Conservation (phyloP, 768 basidiomycete species). For the Kondoa subrosea region DNA sequence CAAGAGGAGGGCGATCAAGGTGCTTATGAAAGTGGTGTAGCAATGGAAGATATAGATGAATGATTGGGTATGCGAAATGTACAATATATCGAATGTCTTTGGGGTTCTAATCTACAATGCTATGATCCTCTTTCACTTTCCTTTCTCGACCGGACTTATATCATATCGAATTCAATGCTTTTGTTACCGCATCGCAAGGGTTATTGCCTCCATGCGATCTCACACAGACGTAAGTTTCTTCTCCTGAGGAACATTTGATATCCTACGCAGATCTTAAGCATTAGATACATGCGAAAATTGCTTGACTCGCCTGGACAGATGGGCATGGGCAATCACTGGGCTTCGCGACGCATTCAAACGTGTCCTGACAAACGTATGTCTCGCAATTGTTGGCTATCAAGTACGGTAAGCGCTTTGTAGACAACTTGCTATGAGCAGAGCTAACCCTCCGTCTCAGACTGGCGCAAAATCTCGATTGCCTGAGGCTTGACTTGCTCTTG, state of each 20-base stretch:
- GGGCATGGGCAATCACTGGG: slow-evolving; percentile 5
- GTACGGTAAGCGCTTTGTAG: background rate
- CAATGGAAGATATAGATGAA: background rate
- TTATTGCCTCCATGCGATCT: background rate
- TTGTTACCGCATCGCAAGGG: background rate
- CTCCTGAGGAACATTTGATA: background rate
- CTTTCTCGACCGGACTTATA: too few species aligned
- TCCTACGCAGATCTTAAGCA: background rate
- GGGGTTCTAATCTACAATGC: too few species aligned
- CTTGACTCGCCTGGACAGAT: background rate
- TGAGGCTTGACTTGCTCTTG: background rate
- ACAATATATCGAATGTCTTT: too few species aligned
- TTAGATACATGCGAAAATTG: background rate
- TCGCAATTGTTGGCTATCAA: background rate
- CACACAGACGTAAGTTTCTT: background rate
- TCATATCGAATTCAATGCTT: background rate
- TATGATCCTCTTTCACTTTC: too few species aligned
- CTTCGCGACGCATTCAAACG: slow-evolving; percentile 6
- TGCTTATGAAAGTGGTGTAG: background rate
- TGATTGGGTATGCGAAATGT: too few species aligned
- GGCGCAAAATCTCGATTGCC: too few species aligned
- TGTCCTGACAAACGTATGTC: background rate
- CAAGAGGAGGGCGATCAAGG: background rate
- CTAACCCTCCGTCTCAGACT: background rate
- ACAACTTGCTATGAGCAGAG: background rate